phyloP scores from a whole-genome alignment of 805 yeast genomes.

The Hanseniaspora jakobsenii region DNA sequence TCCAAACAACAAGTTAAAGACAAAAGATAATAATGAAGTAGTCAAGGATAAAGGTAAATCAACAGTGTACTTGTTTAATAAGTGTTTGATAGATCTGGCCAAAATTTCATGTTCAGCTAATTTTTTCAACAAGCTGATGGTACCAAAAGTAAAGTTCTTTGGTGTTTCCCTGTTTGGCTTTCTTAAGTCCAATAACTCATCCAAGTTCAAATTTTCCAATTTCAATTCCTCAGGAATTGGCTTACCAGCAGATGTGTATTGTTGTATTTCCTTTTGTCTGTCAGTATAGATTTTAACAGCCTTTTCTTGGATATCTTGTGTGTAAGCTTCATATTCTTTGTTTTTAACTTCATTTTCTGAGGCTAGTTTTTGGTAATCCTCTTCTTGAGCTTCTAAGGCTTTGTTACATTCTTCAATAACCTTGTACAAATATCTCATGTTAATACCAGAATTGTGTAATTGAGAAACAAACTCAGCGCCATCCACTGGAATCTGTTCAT shows the following conservation, averaged over 20 bases:
- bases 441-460: conserved; percentile 75
- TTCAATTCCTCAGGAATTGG: conserved; percentile 28
- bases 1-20: conserved; percentile 63
- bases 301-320: conserved; percentile 25
- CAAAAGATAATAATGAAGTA: conserved; percentile 52
- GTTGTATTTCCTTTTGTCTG: conserved; percentile 28
- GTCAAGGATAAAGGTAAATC: conserved; percentile 42
- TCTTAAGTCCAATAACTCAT: conserved; percentile 26
- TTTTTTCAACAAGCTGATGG: conserved; percentile 36
- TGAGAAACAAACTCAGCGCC: conserved; percentile 59
- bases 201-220: conserved; percentile 25
- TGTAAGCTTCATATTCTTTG: conserved; percentile 28
- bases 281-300: conserved; percentile 21
- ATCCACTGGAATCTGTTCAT: conserved; percentile 58
- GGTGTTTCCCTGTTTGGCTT: conserved; percentile 29
- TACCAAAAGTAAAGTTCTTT: conserved; percentile 27
- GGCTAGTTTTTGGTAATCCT: conserved; percentile 21
- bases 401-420: conserved; percentile 27
- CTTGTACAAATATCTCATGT: conserved; percentile 73
- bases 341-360: conserved; percentile 23
- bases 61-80: conserved; percentile 40
- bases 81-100: conserved; percentile 68
- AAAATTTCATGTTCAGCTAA: conserved; percentile 52
- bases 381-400: conserved; percentile 21
- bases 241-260: conserved; percentile 26